Conservation (phyloP, 192 early-diverging fungal species). For the Dimargaris verticillata region DNA sequence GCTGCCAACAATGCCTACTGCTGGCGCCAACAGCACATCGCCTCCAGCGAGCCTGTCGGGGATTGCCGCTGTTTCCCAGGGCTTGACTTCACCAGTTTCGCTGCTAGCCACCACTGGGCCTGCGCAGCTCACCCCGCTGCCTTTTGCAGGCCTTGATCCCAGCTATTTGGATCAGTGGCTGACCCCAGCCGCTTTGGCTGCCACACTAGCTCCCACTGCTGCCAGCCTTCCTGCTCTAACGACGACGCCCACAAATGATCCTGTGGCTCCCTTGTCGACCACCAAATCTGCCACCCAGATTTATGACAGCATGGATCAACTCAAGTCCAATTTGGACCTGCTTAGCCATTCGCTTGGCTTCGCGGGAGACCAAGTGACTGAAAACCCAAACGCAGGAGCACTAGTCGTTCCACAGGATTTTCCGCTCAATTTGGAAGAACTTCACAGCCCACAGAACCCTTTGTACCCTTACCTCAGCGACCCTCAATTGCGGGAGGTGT, state of each 20-base stretch:
- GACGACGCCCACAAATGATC: background rate
- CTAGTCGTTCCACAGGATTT: too few relatives aligned
- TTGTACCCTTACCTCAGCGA: too few relatives aligned
- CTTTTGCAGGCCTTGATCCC: background rate
- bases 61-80: too few relatives aligned
- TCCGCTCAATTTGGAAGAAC: too few relatives aligned
- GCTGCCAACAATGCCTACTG: too few relatives aligned
- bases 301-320: conserved; percentile 2
- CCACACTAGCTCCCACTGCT: background rate
- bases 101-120: background rate
- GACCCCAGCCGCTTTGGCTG: background rate
- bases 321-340: background rate
- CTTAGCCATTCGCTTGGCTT: conserved; percentile 7
- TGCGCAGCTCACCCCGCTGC: background rate
- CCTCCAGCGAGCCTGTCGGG: too few relatives aligned
- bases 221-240: background rate
- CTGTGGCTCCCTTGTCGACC: too few relatives aligned
- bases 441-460: too few relatives aligned
- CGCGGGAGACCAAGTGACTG: too few relatives aligned
- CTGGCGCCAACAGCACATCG: too few relatives aligned
- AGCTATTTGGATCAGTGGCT: background rate
- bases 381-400: too few relatives aligned
- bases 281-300: conserved; percentile 4
- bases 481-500: too few relatives aligned
- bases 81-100: background rate